Evolutionary conservation across 73 alveolate species (phyloP), one percentile per base, ranked within the genome.

Genomic region (Blepharisma stoltei): DNA sequence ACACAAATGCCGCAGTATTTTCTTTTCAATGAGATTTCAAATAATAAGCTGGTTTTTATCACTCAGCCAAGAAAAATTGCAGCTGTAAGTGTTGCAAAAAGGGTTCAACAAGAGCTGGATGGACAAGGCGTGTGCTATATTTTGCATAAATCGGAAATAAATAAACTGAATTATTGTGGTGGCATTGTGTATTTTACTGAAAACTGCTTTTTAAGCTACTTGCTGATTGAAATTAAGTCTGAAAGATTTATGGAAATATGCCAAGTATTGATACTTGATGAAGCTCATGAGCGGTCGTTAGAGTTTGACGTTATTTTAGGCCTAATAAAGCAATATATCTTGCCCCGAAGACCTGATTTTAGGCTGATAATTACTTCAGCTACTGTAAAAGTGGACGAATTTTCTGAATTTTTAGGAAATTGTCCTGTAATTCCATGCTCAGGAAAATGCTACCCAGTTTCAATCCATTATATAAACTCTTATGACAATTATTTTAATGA

Each of bases 1-100:
- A 98, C 99, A 0, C 97, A 98, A 80, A 92, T 98, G 83, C 96
- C 99, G 7, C 98, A 98, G 89, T 98, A 98, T 89, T 78, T 98
- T 77, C 95, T 88, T 6, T 99, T 97, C 80, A 95, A 95, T 89
- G 98, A 98, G 92, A 9, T 9, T 69, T n/a, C 32, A 38, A 78
- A 78, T 43, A 71, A 77, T 66, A 92, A 95, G 88, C 92, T 92
- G 86, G 92, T 98, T 7, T 99, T 99, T 0, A 97, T 99, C 83
- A 98, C 99, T 25, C 97, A 98, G 86, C 99, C 99, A 23, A 86
- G 99, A 67, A 90, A 99, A 80, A 99, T 98, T 5, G 99, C 99
- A 11, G 99, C 99, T 47, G 92, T 93, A 97, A 88, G 98, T 5
- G 99, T 97, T 23, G 98, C 99, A 20, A 93, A 92, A 84, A 87